These are phyloP conservation scores for Sarcodon aspratus DNA, from an alignment of 768 basidiomycete genomes.

Conservation along the genomic window DNA sequence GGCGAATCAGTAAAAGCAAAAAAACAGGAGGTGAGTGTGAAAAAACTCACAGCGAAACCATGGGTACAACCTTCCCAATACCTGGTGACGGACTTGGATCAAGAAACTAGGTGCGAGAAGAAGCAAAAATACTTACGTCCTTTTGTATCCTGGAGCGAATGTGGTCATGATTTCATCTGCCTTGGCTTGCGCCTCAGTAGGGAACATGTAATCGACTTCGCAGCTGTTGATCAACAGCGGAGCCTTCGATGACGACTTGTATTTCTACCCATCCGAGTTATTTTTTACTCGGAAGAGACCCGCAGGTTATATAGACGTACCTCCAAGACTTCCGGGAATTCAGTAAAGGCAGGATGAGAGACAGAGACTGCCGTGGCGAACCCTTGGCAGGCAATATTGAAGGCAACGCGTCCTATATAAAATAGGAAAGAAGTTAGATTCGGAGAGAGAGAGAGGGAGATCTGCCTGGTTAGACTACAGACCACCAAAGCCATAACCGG, in stretches of 20 bases:
- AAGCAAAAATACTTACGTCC: slow-evolving; percentile 10
- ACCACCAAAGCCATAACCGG: slow-evolving; percentile 30
- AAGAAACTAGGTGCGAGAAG: slow-evolving; percentile 31
- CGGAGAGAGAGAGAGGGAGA: too few relatives aligned
- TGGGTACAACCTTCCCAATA: slow-evolving; percentile 18
- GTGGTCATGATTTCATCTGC: slow-evolving; percentile 28
- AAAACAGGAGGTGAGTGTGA: slow-evolving; percentile 9
- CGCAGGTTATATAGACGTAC: slow-evolving; percentile 6
- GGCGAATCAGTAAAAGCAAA: not conserved
- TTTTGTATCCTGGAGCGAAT: slow-evolving; percentile 25
- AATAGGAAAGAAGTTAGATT: too few relatives aligned
- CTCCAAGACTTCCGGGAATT: slow-evolving; percentile 27
- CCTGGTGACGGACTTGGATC: not conserved
- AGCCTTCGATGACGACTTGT: slow-evolving; percentile 18
- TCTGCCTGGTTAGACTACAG: too few relatives aligned
- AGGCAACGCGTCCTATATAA: slow-evolving; percentile 31
- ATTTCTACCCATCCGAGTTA: slow-evolving; percentile 14
- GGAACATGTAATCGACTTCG: slow-evolving; percentile 22
- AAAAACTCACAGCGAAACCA: slow-evolving; percentile 29
- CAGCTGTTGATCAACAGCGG: slow-evolving; percentile 34
- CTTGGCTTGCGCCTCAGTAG: slow-evolving; percentile 17
- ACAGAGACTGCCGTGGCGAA: slow-evolving; percentile 24
- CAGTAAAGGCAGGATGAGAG: slow-evolving; percentile 35
- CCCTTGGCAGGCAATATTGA: slow-evolving; percentile 51
- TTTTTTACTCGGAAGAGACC: not conserved